A percentile compares a stretch with the other conserved stretches of the same genome.
phyloP scores from a whole-genome alignment of 2,329 filamentous ascomycete species.

The Aspergillus proliferans region DNA sequence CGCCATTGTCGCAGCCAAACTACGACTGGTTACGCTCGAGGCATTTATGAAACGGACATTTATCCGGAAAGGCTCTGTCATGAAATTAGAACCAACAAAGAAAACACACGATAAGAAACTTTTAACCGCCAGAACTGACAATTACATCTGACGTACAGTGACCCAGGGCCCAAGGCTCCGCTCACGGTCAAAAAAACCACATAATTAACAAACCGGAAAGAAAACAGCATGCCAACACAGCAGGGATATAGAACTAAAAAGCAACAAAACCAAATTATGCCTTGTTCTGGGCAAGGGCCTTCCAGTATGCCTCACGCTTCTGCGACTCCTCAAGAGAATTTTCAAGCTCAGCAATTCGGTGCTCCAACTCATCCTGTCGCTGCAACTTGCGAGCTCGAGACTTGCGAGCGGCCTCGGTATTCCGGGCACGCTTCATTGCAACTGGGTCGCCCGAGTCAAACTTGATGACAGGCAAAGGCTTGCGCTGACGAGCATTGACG shows the following conservation, averaged over 20 bases:
- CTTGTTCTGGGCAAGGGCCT: conserved; percentile 23
- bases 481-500: conserved; percentile 68
- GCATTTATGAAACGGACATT: conserved; percentile 82
- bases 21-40: conserved; percentile 81
- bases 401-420: conserved; percentile 88
- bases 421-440: conserved; percentile 89
- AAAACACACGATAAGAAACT: conserved; percentile 16
- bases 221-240: conserved; percentile 9
- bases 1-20: conserved; percentile 77
- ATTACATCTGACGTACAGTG: conserved; percentile 20
- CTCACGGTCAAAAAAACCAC: conserved; percentile 22
- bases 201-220: conserved; percentile 7
- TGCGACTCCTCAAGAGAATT: conserved; percentile 33
- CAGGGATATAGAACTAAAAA: conserved; percentile 4
- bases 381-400: conserved; percentile 81
- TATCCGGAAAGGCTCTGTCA: conserved; percentile 78
- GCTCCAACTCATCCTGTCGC: conserved; percentile 68
- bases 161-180: conserved; percentile 31
- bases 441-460: conserved; percentile 67
- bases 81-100: conserved; percentile 55
- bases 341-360: conserved; percentile 63
- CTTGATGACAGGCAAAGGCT: conserved; percentile 71
- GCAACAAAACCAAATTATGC: conserved; percentile 8
- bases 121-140: conserved; percentile 23
- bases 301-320: conserved; percentile 34